Conservation (phyloP, 2,329 filamentous ascomycete species). For the Trichoderma sp. region DNA sequence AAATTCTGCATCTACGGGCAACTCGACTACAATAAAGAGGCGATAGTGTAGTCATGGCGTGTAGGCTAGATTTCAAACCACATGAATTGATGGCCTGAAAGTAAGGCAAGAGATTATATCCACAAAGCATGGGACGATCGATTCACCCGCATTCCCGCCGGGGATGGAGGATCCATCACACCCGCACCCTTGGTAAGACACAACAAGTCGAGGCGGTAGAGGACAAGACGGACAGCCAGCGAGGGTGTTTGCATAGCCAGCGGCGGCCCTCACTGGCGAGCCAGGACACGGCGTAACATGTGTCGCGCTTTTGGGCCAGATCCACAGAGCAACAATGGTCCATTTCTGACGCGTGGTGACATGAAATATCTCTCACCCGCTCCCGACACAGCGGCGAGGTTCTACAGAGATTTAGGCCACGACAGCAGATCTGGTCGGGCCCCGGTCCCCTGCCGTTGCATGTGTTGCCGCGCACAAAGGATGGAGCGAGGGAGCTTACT, state of each 20-base stretch:
- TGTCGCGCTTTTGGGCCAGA: constrained; percentile 2
- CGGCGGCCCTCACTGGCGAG: constrained; percentile 13
- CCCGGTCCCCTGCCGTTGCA: constrained; percentile 12
- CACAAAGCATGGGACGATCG: not conserved
- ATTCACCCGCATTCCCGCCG: not conserved
- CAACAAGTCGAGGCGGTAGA: constrained; percentile 8
- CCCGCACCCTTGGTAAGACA: constrained; percentile 10
- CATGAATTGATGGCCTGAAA: not conserved
- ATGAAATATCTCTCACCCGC: constrained; percentile 8
- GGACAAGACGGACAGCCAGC: constrained; percentile 11
- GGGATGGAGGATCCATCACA: not conserved
- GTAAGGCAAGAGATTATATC: not conserved
- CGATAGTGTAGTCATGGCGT: not conserved
- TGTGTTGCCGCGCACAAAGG: constrained; percentile 17
- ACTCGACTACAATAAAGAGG: not conserved
- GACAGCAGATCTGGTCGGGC: constrained; percentile 23
- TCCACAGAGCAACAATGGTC: not conserved
- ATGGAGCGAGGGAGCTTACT: constrained; percentile 16
- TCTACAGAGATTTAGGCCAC: constrained; percentile 21
- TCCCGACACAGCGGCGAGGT: constrained; percentile 23
- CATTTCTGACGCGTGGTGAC: not conserved
- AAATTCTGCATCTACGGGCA: not conserved
- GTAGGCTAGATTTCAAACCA: not conserved
- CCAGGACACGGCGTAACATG: constrained; percentile 10
- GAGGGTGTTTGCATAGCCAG: constrained; percentile 24